These are phyloP conservation scores for Pseudoturritis turrita DNA, from an alignment of 345 rosid genomes.

Conservation along the genomic window DNA sequence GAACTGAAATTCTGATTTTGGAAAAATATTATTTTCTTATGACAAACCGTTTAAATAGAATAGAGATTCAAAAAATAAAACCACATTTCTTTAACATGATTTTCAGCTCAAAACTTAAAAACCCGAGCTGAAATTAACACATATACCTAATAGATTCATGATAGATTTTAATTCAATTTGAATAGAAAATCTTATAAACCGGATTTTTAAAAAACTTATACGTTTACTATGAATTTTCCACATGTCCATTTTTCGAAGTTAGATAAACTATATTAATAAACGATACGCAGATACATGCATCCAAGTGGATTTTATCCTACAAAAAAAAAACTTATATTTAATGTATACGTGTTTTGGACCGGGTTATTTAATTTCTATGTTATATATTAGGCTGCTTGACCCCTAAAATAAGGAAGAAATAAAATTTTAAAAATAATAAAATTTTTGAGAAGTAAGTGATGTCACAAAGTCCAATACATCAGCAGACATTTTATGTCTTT, in stretches of 20 bases:
- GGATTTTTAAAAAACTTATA: background rate
- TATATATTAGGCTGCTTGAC: constrained; percentile 21
- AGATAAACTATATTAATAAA: background rate
- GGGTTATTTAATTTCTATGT: background rate
- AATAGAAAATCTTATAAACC: background rate
- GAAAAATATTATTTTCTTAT: background rate
- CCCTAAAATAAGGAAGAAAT: constrained; percentile 27
- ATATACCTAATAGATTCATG: background rate
- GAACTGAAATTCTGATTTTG: background rate
- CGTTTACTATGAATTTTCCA: background rate
- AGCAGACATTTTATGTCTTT: constrained; percentile 35
- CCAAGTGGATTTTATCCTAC: background rate
- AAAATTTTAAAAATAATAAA: background rate
- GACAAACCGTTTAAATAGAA: background rate
- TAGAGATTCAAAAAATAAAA: background rate
- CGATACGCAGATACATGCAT: background rate
- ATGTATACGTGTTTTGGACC: constrained; percentile 20
- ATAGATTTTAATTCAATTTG: background rate
- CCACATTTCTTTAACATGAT: background rate
- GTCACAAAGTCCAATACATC: constrained; percentile 32
- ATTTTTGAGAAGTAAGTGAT: constrained; percentile 19
- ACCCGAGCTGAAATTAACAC: background rate
- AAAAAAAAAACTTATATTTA: background rate
- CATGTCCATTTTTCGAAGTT: background rate
- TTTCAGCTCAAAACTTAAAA: background rate